Evolutionary conservation across 164 flowering plant genomes (phyloP).

Genomic region (Magnolia sinica): DNA sequence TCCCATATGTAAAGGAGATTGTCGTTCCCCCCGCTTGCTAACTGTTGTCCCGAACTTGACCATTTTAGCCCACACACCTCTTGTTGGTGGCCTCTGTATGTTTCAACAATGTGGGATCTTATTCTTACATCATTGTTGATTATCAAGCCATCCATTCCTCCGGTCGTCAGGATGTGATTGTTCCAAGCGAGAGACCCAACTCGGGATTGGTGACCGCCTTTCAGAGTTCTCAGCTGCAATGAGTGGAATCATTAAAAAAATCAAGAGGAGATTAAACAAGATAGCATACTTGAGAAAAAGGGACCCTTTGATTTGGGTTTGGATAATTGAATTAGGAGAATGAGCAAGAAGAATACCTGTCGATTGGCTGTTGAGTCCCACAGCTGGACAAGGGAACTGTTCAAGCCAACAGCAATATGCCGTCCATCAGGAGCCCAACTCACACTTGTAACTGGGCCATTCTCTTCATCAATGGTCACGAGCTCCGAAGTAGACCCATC

Average conservation of each 20-base stretch:
- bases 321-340: not conserved
- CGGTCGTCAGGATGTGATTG: slow-evolving; percentile 54
- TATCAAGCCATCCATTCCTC: slow-evolving; percentile 54
- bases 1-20: slow-evolving; percentile 67
- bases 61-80: slow-evolving; percentile 70
- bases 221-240: slow-evolving; percentile 49
- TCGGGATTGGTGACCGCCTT: slow-evolving; percentile 45
- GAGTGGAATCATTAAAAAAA: not conserved
- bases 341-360: slow-evolving; percentile 19
- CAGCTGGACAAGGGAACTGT: slow-evolving; percentile 52
- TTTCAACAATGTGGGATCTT: slow-evolving; percentile 44
- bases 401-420: slow-evolving; percentile 53
- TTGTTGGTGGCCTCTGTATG: slow-evolving; percentile 52
- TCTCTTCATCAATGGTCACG: slow-evolving; percentile 42
- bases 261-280: not conserved
- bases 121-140: slow-evolving; percentile 61
- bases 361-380: slow-evolving; percentile 51
- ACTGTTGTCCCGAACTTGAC: slow-evolving; percentile 59
- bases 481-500: slow-evolving; percentile 48
- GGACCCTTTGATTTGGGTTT: not conserved
- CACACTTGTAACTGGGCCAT: slow-evolving; percentile 57
- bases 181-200: slow-evolving; percentile 66
- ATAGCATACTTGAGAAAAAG: too few species aligned
- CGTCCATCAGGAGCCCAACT: slow-evolving; percentile 67
- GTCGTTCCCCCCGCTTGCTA: slow-evolving; percentile 75